These are phyloP conservation scores for Cystobasidium pallidum DNA, from an alignment of 1,284 basidiomycete genomes.

Conservation along the genomic window DNA sequence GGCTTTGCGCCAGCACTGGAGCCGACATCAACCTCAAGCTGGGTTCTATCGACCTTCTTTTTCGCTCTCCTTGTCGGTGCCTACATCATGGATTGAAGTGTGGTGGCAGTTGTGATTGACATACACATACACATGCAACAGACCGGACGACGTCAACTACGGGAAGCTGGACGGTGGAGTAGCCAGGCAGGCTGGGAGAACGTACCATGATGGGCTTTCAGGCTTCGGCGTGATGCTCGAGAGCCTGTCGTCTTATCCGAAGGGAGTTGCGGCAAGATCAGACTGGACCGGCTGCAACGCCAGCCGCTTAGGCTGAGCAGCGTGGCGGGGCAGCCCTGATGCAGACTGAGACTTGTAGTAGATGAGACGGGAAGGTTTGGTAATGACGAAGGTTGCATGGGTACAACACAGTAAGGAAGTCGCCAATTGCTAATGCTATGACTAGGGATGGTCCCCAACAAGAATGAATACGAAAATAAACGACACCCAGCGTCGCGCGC, in stretches of 20 bases:
- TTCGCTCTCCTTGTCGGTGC: conserved; percentile 37
- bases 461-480: conserved; percentile 5
- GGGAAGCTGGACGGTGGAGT: background rate
- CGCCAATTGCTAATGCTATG: background rate
- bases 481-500: background rate
- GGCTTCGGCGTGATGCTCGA: background rate
- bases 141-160: conserved; percentile 4
- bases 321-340: conserved; percentile 2
- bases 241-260: background rate
- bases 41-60: conserved; percentile 34
- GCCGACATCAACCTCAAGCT: conserved; percentile 41
- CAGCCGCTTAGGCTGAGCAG: background rate
- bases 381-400: background rate
- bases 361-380: no score
- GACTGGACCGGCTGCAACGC: background rate
- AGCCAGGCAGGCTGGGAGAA: background rate
- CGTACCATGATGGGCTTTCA: background rate
- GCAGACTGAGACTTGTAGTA: no score
- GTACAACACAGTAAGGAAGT: background rate
- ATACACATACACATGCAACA: background rate
- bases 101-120: background rate
- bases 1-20: conserved; percentile 29
- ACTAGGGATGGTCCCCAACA: background rate
- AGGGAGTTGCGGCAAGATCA: conserved; percentile 9
- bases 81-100: conserved; percentile 1